Base-by-base conservation (phyloP, 192 early-diverging fungal species). In the Hyaloraphidium curvatum region DNA sequence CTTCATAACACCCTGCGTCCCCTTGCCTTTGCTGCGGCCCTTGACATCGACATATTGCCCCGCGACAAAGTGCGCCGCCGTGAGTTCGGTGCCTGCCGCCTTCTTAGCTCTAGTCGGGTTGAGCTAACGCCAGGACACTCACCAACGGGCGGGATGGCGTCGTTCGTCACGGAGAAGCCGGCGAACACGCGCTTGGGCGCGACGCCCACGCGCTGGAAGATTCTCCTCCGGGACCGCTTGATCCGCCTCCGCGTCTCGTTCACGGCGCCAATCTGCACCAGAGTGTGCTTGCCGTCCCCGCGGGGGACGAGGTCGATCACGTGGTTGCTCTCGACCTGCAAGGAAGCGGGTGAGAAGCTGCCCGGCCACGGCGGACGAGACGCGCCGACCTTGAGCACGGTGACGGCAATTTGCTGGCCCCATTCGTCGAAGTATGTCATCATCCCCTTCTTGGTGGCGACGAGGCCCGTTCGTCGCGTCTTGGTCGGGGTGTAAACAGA, bases 1-100 rank as follows among this genome's bases (percentile, higher is more conserved):
- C 78, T 97, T 97, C 91, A 97, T 97, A 3, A 79, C 87, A 58
- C 93, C 93, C 56, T 84, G 82, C 69, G 94, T 94, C 16, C 91
- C 91, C 64, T 96, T 96, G 54, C 87, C 89, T 33, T 83, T 75
- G 21, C 82, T 85, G 33, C 17, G 81, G 7, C 82, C 89, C 27
- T 85, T 79, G 43, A 83, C 78, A 60, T 97, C 93, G 7, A 97
- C 86, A 70, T 73, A 89, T 67, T 94, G 93, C 11, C 93, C 93
- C n/a, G 86, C 73, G 27, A 91, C 75, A 75, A 91, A 97, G 59
- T 97, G 93, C 1, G 79, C 76, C 1, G 89, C 88, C 13, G 64
- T 75, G 33, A 97, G 61, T 37, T 71, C 67, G 4, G 79, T 83
- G 28, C 76, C 76, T 31, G 58, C 59, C 17, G 59, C 14, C 27